A percentile compares a stretch with the other conserved stretches of the same genome.
These are phyloP conservation scores for Termitomyces eurrhizus DNA, from an alignment of 768 basidiomycete genomes.

Conservation along the genomic window DNA sequence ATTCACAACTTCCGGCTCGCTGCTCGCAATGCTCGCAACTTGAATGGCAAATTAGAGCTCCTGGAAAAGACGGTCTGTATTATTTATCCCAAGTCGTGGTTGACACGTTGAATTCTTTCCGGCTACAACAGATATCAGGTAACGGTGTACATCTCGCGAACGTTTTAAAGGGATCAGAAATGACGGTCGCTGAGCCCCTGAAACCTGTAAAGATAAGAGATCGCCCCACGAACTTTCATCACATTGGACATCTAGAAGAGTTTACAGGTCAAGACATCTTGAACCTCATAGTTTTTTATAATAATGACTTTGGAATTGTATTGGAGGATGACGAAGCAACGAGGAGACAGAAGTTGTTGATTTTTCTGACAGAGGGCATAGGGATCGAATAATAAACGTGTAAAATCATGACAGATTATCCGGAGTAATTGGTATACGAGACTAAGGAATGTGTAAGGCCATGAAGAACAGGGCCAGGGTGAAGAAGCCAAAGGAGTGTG, in stretches of 20 bases:
- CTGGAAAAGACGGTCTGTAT: slow-evolving; percentile 4
- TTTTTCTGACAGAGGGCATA: background rate
- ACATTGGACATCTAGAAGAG: background rate
- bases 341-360: slow-evolving; percentile 1
- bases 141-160: slow-evolving; percentile 2
- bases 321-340: background rate
- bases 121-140: background rate
- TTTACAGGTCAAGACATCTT: slow-evolving; percentile 6
- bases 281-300: slow-evolving; percentile 8
- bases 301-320: slow-evolving; percentile 5
- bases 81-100: too few relatives aligned
- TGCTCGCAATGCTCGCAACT: background rate
- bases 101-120: too few relatives aligned
- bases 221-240: background rate
- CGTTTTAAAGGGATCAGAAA: background rate
- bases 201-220: slow-evolving; percentile 5
- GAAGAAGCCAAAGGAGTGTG: background rate
- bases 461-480: background rate
- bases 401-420: background rate
- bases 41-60: background rate
- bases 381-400: background rate
- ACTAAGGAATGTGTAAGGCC: background rate
- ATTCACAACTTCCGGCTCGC: slow-evolving; percentile 4
- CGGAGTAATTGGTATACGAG: background rate
- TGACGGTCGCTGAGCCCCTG: background rate